These are phyloP conservation scores for Clavariopsis aquatica DNA, from an alignment of 495 filamentous ascomycete genomes.

Conservation along the genomic window DNA sequence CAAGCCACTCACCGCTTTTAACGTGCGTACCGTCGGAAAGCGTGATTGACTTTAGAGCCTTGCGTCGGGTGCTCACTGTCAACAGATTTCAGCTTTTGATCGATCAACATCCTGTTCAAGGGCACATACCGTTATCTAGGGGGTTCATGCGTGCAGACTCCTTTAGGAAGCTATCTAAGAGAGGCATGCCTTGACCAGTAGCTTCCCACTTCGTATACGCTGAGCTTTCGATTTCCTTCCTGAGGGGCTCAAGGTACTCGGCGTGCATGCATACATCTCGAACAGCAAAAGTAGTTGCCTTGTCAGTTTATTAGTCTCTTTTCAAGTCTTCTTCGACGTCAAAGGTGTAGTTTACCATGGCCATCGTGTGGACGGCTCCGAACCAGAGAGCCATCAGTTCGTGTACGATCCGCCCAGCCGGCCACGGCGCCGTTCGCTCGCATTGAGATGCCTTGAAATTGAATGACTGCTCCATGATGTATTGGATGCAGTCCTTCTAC, in stretches of 20 bases:
- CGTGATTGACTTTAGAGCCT: not conserved
- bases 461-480: no score
- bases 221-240: not conserved
- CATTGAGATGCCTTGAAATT: no score
- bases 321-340: no score
- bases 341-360: no score
- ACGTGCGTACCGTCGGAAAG: not conserved
- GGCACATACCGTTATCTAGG: no score
- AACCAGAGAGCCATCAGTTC: conserved; percentile 16
- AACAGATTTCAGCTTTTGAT: no score
- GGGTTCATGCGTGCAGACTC: not conserved
- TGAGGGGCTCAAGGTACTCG: not conserved
- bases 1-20: not conserved
- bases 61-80: not conserved
- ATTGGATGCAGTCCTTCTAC: no score
- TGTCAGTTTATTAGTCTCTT: no score
- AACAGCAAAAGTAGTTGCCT: not conserved
- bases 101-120: no score
- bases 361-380: conserved; percentile 5
- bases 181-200: not conserved
- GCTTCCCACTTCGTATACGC: not conserved
- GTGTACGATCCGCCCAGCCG: not conserved
- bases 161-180: not conserved
- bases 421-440: not conserved
- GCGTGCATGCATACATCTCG: not conserved